Conservation (phyloP, 805 yeast species). For the Wickerhamiella parazyma region DNA sequence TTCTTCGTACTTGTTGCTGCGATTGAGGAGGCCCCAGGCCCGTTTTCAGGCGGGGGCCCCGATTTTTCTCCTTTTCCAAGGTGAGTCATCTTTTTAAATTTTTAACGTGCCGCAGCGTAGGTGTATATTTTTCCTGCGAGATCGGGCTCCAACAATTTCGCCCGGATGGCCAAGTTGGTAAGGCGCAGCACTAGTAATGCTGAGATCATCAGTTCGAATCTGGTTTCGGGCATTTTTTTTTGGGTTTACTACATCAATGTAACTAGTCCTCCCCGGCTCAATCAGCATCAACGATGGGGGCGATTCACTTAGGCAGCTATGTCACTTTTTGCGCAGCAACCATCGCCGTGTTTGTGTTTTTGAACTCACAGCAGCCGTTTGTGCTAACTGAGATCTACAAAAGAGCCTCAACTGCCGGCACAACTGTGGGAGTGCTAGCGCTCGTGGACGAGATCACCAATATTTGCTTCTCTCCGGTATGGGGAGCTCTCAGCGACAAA, state of each 20-base stretch:
- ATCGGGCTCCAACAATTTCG: conserved; percentile 13
- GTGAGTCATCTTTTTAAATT: no score
- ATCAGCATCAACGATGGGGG: conserved; percentile 1
- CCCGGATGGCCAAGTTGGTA: conserved; percentile 58
- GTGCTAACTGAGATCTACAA: conserved; percentile 30
- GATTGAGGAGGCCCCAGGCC: no score
- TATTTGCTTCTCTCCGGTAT: conserved; percentile 41
- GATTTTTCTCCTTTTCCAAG: no score
- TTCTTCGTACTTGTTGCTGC: no score
- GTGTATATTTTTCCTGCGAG: no score
- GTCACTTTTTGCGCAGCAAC: conserved; percentile 29
- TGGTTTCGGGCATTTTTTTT: conserved; percentile 46
- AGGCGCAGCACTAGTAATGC: conserved; percentile 85
- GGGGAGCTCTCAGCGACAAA: conserved; percentile 51
- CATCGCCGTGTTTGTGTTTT: conserved; percentile 32
- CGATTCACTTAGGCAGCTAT: conserved; percentile 20
- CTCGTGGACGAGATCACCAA: conserved; percentile 48
- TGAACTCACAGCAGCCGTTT: conserved; percentile 34
- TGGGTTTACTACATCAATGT: no score
- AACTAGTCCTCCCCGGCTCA: neutral
- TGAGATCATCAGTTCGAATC: conserved; percentile 72
- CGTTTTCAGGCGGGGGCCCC: no score
- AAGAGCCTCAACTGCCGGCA: conserved; percentile 27
- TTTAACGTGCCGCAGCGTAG: no score
- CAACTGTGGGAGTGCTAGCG: conserved; percentile 36